Evolutionary conservation across 371 early-diverging fungal genomes (phyloP), one percentile per base, ranked within the genome.

Genomic region (Mycotypha africana): DNA sequence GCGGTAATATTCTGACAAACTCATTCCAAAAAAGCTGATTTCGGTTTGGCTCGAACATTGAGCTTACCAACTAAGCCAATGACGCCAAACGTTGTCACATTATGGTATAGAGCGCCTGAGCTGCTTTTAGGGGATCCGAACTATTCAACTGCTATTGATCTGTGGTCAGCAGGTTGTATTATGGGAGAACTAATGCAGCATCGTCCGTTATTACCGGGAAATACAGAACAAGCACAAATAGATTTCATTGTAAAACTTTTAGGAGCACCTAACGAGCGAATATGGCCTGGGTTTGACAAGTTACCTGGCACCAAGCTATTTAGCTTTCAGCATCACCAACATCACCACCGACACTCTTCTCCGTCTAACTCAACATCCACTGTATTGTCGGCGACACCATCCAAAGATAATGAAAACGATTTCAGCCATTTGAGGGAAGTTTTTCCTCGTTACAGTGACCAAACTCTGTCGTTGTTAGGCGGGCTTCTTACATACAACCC

Each of bases 101-200:
- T 96, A 8, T 96, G 96, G 96, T 95, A 97, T 57, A 81, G 97
- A 41, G 78, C 97, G 5, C 97, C 97, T 0, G 97, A 96, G 66
- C 66, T 97, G 0, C 65, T 97, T 0, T 71, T 89, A 56, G 96
- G 95, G 4, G 78, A 78, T 33, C 65, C 75, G 1, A 72, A 77
- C 30, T 96, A 97, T 67, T 78, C 86, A 6, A 77, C 77, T 3
- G 85, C 93, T 3, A 79, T 95, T 3, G 97, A 97, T 66, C 78
- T 95, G 60, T 98, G 98, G 97, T 74, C 92, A 0, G 85, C 81
- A 26, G 93, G 91, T 24, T 93, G 93, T 56, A 88, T 93, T 12
- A 78, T 93, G 59, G 91, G 88, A 4, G 93, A 92, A 60, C 65
- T 92, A 31, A 53, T 91, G 53, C 62, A 67, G 30, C 79, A 82